phyloP scores from a whole-genome alignment of 768 basidiomycete species.

The Kondoa subrosea region DNA sequence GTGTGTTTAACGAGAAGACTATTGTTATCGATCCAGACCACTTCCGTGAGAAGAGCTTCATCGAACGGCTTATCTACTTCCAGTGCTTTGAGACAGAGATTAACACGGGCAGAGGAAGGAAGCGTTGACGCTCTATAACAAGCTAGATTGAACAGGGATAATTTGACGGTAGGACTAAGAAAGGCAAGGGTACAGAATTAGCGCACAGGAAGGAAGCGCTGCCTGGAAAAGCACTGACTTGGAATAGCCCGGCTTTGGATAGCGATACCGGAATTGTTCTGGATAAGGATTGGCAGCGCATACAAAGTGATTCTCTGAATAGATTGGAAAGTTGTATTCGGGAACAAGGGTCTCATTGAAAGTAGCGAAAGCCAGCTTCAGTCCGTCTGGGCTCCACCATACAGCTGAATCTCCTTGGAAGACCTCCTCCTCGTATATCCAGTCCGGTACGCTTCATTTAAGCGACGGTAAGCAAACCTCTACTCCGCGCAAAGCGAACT shows the following conservation, averaged over 20 bases:
- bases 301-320: constrained; percentile 39
- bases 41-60: constrained; percentile 60
- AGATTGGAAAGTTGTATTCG: constrained; percentile 73
- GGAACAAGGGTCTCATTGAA: constrained; percentile 79
- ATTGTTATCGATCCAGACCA: constrained; percentile 68
- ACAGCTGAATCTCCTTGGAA: constrained; percentile 54
- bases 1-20: constrained; percentile 70
- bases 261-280: constrained; percentile 41
- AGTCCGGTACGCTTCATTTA: constrained; percentile 56
- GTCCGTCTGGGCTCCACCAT: constrained; percentile 78
- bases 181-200: too few relatives aligned
- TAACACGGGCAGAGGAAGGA: constrained; percentile 40
- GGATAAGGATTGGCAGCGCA: constrained; percentile 22
- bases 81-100: constrained; percentile 36
- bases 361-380: constrained; percentile 57
- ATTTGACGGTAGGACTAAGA: constrained; percentile 63
- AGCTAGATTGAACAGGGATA: constrained; percentile 64
- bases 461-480: not conserved
- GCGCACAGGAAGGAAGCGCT: constrained; percentile 14
- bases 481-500: not conserved
- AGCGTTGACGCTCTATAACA: constrained; percentile 34
- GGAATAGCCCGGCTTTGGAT: constrained; percentile 71
- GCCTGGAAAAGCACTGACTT: not conserved
- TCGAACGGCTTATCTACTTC: constrained; percentile 22
- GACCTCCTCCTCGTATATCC: constrained; percentile 94